phyloP scores from a whole-genome alignment of 257 asterid genomes.

The Nicotiana tomentosiformis region DNA sequence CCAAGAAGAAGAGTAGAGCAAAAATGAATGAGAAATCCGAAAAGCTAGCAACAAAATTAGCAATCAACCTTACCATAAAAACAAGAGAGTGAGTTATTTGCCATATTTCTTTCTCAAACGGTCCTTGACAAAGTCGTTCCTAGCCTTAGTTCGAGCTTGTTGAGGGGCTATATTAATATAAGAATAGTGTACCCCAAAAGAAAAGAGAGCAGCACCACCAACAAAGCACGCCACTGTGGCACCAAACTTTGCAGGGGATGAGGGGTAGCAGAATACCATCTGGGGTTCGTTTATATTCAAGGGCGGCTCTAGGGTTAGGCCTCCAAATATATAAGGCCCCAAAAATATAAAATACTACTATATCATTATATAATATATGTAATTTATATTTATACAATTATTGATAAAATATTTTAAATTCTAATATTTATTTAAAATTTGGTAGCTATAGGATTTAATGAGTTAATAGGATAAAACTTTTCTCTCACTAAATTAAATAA shows the following conservation, averaged over 20 bases:
- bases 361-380: no score
- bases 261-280: conserved; percentile 61
- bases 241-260: conserved; percentile 40
- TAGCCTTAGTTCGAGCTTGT: conserved; percentile 71
- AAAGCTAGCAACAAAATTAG: neutral
- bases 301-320: no score
- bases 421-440: no score
- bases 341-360: no score
- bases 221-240: conserved; percentile 38
- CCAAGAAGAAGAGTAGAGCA: neutral
- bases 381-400: no score
- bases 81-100: conserved; percentile 7
- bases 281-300: neutral
- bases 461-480: no score
- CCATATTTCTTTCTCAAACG: conserved; percentile 53
- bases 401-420: no score
- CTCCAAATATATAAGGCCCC: no score
- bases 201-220: conserved; percentile 45
- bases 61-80: neutral
- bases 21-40: neutral
- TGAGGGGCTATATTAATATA: conserved; percentile 58
- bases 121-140: conserved; percentile 56
- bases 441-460: no score
- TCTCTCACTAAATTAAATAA: no score
- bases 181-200: conserved; percentile 55